Evolutionary conservation across 164 flowering plant genomes (phyloP).

Genomic region (Aristolochia contorta): DNA sequence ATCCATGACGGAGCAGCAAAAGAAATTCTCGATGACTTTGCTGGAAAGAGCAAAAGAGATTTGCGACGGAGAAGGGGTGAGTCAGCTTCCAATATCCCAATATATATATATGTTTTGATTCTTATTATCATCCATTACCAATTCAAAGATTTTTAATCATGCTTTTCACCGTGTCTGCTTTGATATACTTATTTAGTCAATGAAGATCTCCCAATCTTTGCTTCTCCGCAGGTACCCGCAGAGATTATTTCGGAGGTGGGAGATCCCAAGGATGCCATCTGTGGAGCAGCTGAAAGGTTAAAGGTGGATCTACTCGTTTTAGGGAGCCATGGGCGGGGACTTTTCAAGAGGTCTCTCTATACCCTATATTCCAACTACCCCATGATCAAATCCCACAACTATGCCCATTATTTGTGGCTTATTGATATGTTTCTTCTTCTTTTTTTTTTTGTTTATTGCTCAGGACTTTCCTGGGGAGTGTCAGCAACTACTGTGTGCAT

Average conservation of each 20-base stretch:
- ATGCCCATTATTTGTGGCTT: not conserved
- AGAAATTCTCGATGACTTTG: slow-evolving; percentile 25
- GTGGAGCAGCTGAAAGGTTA: slow-evolving; percentile 46
- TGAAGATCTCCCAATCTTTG: not conserved
- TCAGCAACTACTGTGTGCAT: slow-evolving; percentile 33
- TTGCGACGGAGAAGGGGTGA: slow-evolving; percentile 42
- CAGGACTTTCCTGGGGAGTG: slow-evolving; percentile 38
- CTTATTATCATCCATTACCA: too few species aligned
- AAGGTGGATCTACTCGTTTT: slow-evolving; percentile 38
- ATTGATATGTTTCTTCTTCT: not conserved
- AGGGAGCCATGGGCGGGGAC: slow-evolving; percentile 48
- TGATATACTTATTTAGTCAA: too few species aligned
- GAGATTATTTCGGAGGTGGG: slow-evolving; percentile 42
- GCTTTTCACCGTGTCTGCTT: not conserved
- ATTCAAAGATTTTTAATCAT: not conserved
- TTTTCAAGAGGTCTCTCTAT: slow-evolving; percentile 37
- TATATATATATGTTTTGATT: not conserved
- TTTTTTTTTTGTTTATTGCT: slow-evolving; percentile 5
- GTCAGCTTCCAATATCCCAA: too few species aligned
- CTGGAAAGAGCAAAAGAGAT: slow-evolving; percentile 45
- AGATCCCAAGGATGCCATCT: slow-evolving; percentile 50
- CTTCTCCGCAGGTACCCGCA: slow-evolving; percentile 29
- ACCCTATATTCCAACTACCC: not conserved
- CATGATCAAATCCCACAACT: too few species aligned
- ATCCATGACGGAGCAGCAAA: slow-evolving; percentile 36